Conservation (phyloP, 169 alveolate genomes). For the Ichthyophthirius multifiliis region DNA sequence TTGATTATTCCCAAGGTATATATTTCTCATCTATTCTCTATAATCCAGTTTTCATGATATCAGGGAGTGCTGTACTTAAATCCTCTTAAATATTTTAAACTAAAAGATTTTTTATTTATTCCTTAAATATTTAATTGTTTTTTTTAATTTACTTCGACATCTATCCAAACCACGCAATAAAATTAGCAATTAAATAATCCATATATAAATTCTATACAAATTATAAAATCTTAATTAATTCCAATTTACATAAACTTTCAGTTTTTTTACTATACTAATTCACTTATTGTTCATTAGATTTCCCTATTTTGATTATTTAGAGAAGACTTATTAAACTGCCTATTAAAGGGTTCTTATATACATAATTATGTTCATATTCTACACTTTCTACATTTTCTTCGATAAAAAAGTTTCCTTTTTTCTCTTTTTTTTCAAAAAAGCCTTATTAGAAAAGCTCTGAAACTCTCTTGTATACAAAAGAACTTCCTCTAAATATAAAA, state of each 20-base stretch:
- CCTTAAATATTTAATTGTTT: no score
- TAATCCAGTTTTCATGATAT: background rate
- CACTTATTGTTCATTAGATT: background rate
- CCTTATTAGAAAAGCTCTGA: no score
- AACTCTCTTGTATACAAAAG: no score
- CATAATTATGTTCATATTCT: background rate
- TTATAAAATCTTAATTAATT: slow-evolving; percentile 21
- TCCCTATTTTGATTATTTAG: background rate
- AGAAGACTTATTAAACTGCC: slow-evolving; percentile 16
- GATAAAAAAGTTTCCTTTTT: background rate
- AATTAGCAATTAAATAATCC: slow-evolving; percentile 33
- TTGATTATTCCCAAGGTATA: no score
- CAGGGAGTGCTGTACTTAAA: background rate
- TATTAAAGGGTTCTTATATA: slow-evolving; percentile 13
- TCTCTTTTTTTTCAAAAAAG: background rate
- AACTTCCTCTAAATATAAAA: no score
- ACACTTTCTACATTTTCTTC: background rate
- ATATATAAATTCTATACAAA: slow-evolving; percentile 21
- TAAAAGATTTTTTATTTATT: no score
- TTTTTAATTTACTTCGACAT: no score
- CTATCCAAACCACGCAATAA: slow-evolving; percentile 18
- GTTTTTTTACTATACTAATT: background rate
- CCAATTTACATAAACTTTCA: slow-evolving; percentile 4
- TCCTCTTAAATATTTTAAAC: background rate
- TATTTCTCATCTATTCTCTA: no score